Evolutionary conservation across 208 protist species (phyloP).

Genomic region (Endotrypanum monterogeii): DNA sequence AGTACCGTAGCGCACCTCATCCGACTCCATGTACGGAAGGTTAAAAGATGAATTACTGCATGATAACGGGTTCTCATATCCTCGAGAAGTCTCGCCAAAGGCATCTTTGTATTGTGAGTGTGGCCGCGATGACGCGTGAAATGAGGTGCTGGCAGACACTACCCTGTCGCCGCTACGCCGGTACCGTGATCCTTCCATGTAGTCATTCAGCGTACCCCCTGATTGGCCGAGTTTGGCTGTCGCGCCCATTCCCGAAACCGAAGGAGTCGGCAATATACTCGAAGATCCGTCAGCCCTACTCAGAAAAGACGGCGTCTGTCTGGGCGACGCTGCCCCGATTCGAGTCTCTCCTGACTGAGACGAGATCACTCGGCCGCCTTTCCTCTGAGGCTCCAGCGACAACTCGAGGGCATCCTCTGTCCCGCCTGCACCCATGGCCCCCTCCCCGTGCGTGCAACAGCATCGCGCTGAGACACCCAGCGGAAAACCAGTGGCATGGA

Average conservation of each 20-base stretch:
- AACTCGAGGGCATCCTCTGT: neutral
- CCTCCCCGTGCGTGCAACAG: slow-evolving; percentile 3
- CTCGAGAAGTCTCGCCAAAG: neutral
- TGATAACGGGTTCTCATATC: neutral
- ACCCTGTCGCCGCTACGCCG: neutral
- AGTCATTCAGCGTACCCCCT: neutral
- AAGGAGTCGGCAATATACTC: neutral
- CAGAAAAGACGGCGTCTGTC: neutral
- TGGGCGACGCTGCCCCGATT: neutral
- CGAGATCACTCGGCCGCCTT: neutral
- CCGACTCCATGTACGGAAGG: neutral
- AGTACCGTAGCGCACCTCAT: neutral
- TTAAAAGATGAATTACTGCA: neutral
- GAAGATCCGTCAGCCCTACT: neutral
- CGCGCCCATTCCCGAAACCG: neutral
- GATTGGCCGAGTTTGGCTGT: neutral
- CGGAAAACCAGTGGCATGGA: neutral
- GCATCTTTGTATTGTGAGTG: neutral
- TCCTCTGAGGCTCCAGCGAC: neutral
- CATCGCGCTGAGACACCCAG: neutral
- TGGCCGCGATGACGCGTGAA: neutral
- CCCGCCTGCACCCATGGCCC: neutral
- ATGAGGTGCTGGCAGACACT: neutral
- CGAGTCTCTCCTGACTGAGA: neutral
- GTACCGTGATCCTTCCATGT: neutral